Conservation (phyloP, 2,329 filamentous ascomycete species). For the Leptographium procerum region DNA sequence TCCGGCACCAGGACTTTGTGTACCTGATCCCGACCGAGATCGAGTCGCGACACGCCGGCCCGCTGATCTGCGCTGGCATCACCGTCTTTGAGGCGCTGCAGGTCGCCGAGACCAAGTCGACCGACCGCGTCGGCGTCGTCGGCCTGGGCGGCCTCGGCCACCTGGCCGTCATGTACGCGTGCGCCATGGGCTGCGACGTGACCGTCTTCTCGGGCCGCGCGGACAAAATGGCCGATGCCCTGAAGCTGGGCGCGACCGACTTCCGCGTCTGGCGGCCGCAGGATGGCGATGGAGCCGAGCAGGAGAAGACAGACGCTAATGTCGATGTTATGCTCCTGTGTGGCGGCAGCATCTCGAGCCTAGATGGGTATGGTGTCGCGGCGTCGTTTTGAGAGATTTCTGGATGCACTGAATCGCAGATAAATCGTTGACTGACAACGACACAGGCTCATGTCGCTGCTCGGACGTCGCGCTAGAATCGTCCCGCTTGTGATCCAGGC, state of each 20-base stretch:
- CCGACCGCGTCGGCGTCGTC: slow-evolving; percentile 22
- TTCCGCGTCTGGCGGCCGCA: slow-evolving; percentile 20
- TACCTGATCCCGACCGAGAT: slow-evolving; percentile 3
- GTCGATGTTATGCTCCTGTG: slow-evolving; percentile 33
- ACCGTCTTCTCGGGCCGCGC: slow-evolving; percentile 7
- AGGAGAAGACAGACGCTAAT: slow-evolving; percentile 26
- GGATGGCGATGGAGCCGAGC: slow-evolving; percentile 22
- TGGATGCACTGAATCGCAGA: too few relatives aligned
- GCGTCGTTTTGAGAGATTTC: not conserved
- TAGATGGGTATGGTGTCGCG: not conserved
- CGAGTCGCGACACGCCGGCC: not conserved
- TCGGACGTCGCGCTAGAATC: slow-evolving; percentile 4
- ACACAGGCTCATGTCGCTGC: not conserved
- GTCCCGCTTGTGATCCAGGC: slow-evolving; percentile 6
- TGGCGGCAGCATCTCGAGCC: not conserved
- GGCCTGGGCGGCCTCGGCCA: slow-evolving; percentile 50
- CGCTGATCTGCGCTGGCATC: slow-evolving; percentile 5
- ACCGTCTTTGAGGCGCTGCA: slow-evolving; percentile 26
- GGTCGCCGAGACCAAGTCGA: slow-evolving; percentile 14
- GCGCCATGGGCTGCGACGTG: slow-evolving; percentile 14
- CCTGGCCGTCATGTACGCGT: slow-evolving; percentile 50
- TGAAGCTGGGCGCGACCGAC: slow-evolving; percentile 6
- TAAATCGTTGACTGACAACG: not conserved
- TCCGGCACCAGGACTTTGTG: slow-evolving; percentile 8
- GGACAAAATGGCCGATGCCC: slow-evolving; percentile 6